Percentiles rank a stretch among this genome's conserved stretches.
These are phyloP conservation scores for Phytopythium vexans DNA, from an alignment of 352 stramenopile species.

Conservation along the genomic window DNA sequence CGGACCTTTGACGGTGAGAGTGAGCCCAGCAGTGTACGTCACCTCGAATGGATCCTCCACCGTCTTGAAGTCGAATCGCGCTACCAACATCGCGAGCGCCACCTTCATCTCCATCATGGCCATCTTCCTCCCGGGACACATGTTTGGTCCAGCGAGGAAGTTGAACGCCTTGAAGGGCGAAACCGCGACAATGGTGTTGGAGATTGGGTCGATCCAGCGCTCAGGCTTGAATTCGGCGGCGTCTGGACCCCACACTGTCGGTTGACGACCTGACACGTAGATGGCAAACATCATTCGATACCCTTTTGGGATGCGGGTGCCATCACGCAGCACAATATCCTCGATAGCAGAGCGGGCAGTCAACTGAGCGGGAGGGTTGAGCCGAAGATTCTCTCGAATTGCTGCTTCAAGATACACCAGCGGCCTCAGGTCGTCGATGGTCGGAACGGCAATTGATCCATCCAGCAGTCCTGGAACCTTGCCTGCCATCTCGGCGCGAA, in stretches of 20 bases:
- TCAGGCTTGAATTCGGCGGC: constrained; percentile 26
- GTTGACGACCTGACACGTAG: too few species aligned
- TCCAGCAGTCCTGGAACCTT: constrained; percentile 20
- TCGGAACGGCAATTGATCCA: constrained; percentile 14
- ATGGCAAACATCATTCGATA: too few species aligned
- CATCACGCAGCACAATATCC: too few species aligned
- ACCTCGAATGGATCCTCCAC: constrained; percentile 21
- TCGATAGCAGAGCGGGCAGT: too few species aligned
- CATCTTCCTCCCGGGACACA: constrained; percentile 15
- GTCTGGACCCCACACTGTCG: constrained; percentile 32
- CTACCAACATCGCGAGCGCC: constrained; percentile 19
- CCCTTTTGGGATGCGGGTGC: too few species aligned
- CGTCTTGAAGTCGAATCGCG: constrained; percentile 32
- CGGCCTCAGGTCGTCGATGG: constrained; percentile 26
- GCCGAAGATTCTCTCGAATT: constrained; percentile 41
- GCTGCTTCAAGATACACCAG: constrained; percentile 47
- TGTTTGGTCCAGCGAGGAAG: constrained; percentile 41
- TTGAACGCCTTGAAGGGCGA: constrained; percentile 40
- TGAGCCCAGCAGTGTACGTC: constrained; percentile 23
- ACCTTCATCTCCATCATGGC: constrained; percentile 1
- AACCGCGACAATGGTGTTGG: constrained; percentile 33
- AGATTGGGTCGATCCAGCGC: constrained; percentile 38
- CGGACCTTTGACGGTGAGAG: constrained; percentile 13
- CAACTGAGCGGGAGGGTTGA: not conserved
- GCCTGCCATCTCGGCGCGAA: constrained; percentile 29